phyloP scores from a whole-genome alignment of 139 green algal genomes.

The Nannochloris sp. region DNA sequence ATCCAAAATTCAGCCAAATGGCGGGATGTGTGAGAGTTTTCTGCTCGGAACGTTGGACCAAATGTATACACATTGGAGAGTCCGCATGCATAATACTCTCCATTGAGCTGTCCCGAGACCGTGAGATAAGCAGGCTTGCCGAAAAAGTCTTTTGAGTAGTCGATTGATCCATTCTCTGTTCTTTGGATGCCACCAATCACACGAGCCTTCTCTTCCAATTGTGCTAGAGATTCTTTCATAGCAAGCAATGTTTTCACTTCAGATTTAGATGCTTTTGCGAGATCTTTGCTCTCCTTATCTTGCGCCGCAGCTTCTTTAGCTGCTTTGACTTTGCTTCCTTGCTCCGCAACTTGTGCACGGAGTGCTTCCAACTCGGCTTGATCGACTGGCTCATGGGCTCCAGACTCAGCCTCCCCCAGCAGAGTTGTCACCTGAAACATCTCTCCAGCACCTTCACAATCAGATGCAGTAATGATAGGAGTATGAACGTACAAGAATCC shows the following conservation, averaged over 20 bases:
- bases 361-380: slow-evolving; percentile 40
- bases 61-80: slow-evolving; percentile 91
- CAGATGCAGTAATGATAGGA: slow-evolving; percentile 87
- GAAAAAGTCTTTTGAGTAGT: slow-evolving; percentile 97
- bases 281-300: slow-evolving; percentile 14
- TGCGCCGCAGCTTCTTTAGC: slow-evolving; percentile 51
- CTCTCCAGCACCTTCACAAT: slow-evolving; percentile 97
- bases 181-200: slow-evolving; percentile 34
- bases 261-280: slow-evolving; percentile 16
- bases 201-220: slow-evolving; percentile 40
- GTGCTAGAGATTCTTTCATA: slow-evolving; percentile 58
- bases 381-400: slow-evolving; percentile 10
- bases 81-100: slow-evolving; percentile 80
- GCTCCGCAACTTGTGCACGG: slow-evolving; percentile 25
- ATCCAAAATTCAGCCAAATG: slow-evolving; percentile 99
- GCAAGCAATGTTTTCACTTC: slow-evolving; percentile 38
- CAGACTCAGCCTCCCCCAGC: slow-evolving; percentile 29
- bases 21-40: slow-evolving; percentile 85
- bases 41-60: slow-evolving; percentile 87
- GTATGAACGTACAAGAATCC: slow-evolving; percentile 98
- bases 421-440: slow-evolving; percentile 96
- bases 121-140: slow-evolving; percentile 80
- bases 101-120: slow-evolving; percentile 86
- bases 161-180: slow-evolving; percentile 42
- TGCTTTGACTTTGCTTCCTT: slow-evolving; percentile 62